Percentiles rank a stretch among this genome's conserved stretches.
phyloP scores from a whole-genome alignment of 768 basidiomycete genomes.

The Amanita fuliginea region DNA sequence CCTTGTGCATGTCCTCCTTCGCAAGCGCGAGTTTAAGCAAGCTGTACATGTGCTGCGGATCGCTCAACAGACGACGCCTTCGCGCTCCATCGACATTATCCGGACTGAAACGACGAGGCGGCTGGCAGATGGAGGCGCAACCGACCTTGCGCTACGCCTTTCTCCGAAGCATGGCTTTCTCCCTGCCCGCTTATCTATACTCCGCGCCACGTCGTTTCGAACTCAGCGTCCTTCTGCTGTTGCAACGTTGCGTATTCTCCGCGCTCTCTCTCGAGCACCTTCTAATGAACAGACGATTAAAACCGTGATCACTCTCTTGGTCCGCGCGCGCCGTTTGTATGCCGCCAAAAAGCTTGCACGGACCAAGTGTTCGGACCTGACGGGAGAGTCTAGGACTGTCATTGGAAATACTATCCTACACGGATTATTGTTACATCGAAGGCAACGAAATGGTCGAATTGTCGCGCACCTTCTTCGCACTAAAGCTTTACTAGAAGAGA shows the following conservation, averaged over 20 bases:
- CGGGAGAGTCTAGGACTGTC: slow-evolving; percentile 22
- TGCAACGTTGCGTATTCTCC: slow-evolving; percentile 12
- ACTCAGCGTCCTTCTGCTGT: slow-evolving; percentile 9
- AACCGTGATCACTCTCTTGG: slow-evolving; percentile 24
- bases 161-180: slow-evolving; percentile 5
- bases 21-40: slow-evolving; percentile 24
- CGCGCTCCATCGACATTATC: slow-evolving; percentile 15
- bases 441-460: slow-evolving; percentile 29
- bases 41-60: slow-evolving; percentile 22
- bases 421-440: slow-evolving; percentile 21
- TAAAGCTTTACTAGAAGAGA: slow-evolving; percentile 29
- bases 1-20: slow-evolving; percentile 28
- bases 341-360: slow-evolving; percentile 34
- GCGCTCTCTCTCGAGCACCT: slow-evolving; percentile 16
- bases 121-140: slow-evolving; percentile 22
- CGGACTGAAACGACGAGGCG: slow-evolving; percentile 19
- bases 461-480: slow-evolving; percentile 31
- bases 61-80: slow-evolving; percentile 11
- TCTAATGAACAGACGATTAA: slow-evolving; percentile 17
- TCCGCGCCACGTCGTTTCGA: slow-evolving; percentile 16
- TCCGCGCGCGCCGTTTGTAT: slow-evolving; percentile 28
- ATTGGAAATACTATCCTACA: slow-evolving; percentile 52
- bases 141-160: slow-evolving; percentile 14
- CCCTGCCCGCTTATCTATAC: slow-evolving; percentile 15
- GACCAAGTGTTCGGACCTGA: slow-evolving; percentile 16